Evolutionary conservation across 129 eudicot species (phyloP), one percentile per base, ranked within the genome.

Genomic region (Escallonia rubra): DNA sequence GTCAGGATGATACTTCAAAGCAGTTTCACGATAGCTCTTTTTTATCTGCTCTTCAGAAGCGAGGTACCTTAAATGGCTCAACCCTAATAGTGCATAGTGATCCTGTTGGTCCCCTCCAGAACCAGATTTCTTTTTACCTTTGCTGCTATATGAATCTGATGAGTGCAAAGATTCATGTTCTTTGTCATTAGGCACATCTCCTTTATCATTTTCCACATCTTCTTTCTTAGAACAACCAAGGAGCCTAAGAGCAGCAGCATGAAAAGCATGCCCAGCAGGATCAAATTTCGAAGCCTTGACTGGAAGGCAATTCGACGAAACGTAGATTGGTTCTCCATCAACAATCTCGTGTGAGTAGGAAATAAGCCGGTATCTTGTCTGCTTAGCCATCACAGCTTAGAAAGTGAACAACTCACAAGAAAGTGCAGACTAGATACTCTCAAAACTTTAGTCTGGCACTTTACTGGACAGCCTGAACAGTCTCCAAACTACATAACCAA

Each of bases 251-350:
- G 97, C 99, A 75, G 82, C 89, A 46, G 80, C 65, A 39, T 94
- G 97, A 71, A 89, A 94, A 34, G 96, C 71, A 85, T 86, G 99
- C 9, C 99, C 99, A 59, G 97, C 99, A 34, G 99, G 99, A 63
- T 94, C 99, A 10, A 50, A 80, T 5, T 78, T 66, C 14, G 70
- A 64, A 34, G 83, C 96, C 71, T 94, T 89, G 75, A 79, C 40
- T 57, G 99, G 96, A 72, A 66, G 72, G 68, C 90, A 71, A 59
- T 94, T 94, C 8, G 96, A 89, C 6, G 97, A 94, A 55, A 82
- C 74, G 50, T 76, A 76, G 42, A 94, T 70, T 41, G 95, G 74
- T 57, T 79, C 65, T 39, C 97, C 99, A 66, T 85, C 81, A 67
- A 82, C 58, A 47, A 94, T 79, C 78, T 89, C 99, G 2, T 71